Evolutionary conservation across 305 asterid genomes (phyloP), one percentile per base, ranked within the genome.

Genomic region (Andrographis paniculata): DNA sequence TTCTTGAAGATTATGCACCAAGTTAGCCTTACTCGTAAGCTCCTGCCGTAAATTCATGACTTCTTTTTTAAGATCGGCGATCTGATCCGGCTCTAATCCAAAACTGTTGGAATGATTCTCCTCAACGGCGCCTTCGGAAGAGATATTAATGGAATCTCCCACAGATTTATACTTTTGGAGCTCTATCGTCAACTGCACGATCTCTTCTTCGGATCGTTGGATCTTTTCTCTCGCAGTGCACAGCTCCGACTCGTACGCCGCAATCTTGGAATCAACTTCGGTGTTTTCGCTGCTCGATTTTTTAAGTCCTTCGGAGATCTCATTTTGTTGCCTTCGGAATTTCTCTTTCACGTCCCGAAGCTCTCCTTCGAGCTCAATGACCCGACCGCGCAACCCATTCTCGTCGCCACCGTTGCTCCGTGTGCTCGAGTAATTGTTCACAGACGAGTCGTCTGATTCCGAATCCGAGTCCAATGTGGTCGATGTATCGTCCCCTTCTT

Each of bases 401-500:
- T 76, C 30, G 8, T 24, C 86, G 35, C 69, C 92, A 11, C 65
- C 82, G 16, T 64, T 64, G 63, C 69, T 68, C 31, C 61, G 64
- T 5, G 75, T 52, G 59, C 52, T 70, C 0, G 80, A 30, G 65
- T 76, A 76, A 59, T 80, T 84, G 42, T 80, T 79, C 16, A 83
- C 78, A 1, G 95, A 91, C 0, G 95, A 82, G 64, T 75, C 94
- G 58, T 83, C 96, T 0, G 96, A 83, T 43, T 91, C 96, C 5
- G 93, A 75, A 22, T 86, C 95, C 24, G 95, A 83, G 51, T 80
- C 98, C 45, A 78, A 64, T 1, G 42, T 37, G 12, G 83, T 76
- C 0, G 95, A 86, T 1, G 89, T 58, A 35, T 83, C 96, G 22
- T 86, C 94, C 18, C 94, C 96, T 71, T 80, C 98, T 71, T 83